These are phyloP conservation scores for Fusarium tjaetaba DNA, from an alignment of 2,329 filamentous ascomycete genomes.

Conservation along the genomic window DNA sequence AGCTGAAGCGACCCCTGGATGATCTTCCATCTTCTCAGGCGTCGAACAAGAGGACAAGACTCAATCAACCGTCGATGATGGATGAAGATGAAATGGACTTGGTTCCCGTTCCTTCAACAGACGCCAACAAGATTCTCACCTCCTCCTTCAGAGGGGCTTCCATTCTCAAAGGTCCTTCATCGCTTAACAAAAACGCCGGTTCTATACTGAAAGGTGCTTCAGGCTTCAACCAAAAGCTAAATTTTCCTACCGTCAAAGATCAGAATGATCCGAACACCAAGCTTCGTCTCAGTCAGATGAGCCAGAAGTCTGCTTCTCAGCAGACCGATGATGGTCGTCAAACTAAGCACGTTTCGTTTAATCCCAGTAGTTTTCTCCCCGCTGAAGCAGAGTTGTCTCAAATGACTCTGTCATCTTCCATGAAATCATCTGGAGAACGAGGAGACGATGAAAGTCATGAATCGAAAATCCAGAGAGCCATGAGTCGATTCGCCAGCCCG, in stretches of 20 bases:
- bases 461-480: conserved; percentile 25
- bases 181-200: background rate
- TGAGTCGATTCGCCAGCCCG: conserved; percentile 13
- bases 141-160: background rate
- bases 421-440: conserved; percentile 14
- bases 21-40: background rate
- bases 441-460: conserved; percentile 9
- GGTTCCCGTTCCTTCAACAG: conserved; percentile 18
- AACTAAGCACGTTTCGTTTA: conserved; percentile 39
- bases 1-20: conserved; percentile 19
- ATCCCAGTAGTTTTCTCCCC: conserved; percentile 20
- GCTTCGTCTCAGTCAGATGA: conserved; percentile 73
- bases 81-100: conserved; percentile 17
- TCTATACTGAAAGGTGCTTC: conserved; percentile 7
- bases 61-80: background rate
- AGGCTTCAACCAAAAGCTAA: conserved; percentile 57
- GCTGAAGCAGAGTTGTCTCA: conserved; percentile 3
- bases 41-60: conserved; percentile 11
- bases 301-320: conserved; percentile 56
- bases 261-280: conserved; percentile 71
- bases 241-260: conserved; percentile 82
- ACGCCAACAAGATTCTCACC: background rate
- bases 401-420: conserved; percentile 21
- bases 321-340: conserved; percentile 52
- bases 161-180: conserved; percentile 5